Evolutionary conservation across 2,329 filamentous ascomycete species (phyloP).

Genomic region (Orbilia blumenaviensis): DNA sequence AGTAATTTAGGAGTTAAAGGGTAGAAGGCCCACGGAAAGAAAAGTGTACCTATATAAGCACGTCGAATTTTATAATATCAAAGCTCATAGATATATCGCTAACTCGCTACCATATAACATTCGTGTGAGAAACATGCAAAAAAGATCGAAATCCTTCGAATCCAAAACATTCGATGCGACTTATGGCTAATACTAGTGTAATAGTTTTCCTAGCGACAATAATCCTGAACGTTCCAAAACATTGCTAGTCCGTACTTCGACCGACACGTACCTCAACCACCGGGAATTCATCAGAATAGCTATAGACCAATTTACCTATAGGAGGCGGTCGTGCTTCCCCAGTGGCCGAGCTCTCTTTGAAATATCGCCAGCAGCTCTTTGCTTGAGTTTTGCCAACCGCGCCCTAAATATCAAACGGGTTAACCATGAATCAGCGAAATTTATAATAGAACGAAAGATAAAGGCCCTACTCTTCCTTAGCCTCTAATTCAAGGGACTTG

Average conservation of each 20-base stretch:
- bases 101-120: too few species aligned
- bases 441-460: background rate
- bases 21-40: background rate
- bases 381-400: constrained; percentile 43
- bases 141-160: too few species aligned
- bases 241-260: background rate
- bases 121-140: too few species aligned
- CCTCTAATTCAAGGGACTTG: constrained; percentile 34
- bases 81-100: background rate
- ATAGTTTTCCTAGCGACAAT: background rate
- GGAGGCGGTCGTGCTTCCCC: constrained; percentile 39
- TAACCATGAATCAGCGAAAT: background rate
- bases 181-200: too few species aligned
- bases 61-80: too few species aligned
- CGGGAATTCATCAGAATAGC: background rate
- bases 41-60: too few species aligned
- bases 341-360: constrained; percentile 38
- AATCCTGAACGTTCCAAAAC: background rate
- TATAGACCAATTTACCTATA: constrained; percentile 4
- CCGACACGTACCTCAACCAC: background rate
- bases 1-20: background rate
- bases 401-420: constrained; percentile 7
- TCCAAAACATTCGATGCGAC: too few species aligned
- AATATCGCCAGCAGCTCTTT: constrained; percentile 48
- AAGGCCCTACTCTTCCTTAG: constrained; percentile 46